A percentile compares a stretch with the other conserved stretches of the same genome.
Conservation (phyloP, 352 stramenopile species). For the Phytophthora cajani region DNA sequence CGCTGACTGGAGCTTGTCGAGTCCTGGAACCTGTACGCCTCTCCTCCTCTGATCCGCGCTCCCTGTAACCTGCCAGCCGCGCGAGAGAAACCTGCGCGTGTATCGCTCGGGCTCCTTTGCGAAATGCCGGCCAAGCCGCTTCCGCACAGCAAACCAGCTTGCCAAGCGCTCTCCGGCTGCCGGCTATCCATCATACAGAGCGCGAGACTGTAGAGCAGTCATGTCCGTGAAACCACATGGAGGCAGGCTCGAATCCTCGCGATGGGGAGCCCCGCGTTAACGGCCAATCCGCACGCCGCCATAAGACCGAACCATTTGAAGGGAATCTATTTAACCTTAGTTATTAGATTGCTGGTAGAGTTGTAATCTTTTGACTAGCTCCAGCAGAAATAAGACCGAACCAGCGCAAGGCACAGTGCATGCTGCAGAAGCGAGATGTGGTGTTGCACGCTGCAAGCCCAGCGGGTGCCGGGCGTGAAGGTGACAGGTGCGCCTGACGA, state of each 20-base stretch:
- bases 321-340: too few species aligned
- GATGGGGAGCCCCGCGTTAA: slow-evolving; percentile 30
- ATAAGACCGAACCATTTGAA: slow-evolving; percentile 9
- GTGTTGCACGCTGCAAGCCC: slow-evolving; percentile 14
- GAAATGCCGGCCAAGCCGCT: slow-evolving; percentile 26
- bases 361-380: too few species aligned
- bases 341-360: too few species aligned
- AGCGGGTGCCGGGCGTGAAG: not conserved
- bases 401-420: slow-evolving; percentile 31
- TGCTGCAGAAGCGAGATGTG: slow-evolving; percentile 34
- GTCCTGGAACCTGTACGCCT: slow-evolving; percentile 18
- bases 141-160: slow-evolving; percentile 21
- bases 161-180: slow-evolving; percentile 11
- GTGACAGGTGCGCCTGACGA: not conserved
- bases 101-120: slow-evolving; percentile 27
- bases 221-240: slow-evolving; percentile 44
- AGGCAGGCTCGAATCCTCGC: slow-evolving; percentile 21
- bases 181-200: slow-evolving; percentile 28
- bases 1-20: slow-evolving; percentile 12
- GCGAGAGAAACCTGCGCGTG: slow-evolving; percentile 10
- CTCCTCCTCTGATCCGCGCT: not conserved
- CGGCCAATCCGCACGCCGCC: slow-evolving; percentile 26
- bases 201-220: slow-evolving; percentile 5
- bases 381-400: slow-evolving; percentile 11
- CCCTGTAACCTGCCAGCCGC: slow-evolving; percentile 12